Evolutionary conservation across 495 filamentous ascomycete species (phyloP).

Genomic region (Jackrogersella minutella): DNA sequence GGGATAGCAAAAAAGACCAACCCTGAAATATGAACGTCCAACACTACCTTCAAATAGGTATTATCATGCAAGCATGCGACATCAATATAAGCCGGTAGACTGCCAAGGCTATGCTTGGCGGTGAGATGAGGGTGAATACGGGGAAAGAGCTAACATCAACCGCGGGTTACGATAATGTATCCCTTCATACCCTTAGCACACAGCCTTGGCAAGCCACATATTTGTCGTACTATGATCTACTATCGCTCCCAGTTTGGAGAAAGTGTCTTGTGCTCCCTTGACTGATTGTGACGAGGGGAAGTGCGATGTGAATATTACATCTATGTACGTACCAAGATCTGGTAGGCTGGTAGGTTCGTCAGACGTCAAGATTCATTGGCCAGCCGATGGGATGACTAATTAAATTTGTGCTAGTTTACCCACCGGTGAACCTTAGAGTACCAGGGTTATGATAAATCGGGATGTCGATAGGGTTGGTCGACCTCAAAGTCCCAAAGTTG

Average conservation of each 20-base stretch:
- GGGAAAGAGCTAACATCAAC: background rate
- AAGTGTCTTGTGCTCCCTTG: background rate
- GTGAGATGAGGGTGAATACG: background rate
- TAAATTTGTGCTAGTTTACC: background rate
- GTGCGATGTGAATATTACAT: background rate
- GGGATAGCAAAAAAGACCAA: no score
- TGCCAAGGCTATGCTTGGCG: constrained; percentile 5
- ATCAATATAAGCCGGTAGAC: background rate
- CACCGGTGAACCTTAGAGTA: background rate
- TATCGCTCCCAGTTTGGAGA: no score
- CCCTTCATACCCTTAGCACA: background rate
- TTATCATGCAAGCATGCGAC: background rate
- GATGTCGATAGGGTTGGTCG: background rate
- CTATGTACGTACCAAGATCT: constrained; percentile 2
- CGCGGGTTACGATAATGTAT: background rate
- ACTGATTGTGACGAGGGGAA: background rate
- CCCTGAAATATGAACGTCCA: no score
- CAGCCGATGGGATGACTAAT: background rate
- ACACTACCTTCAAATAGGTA: no score
- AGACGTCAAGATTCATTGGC: no score
- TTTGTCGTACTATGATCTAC: background rate
- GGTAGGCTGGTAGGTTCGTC: no score
- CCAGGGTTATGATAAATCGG: background rate
- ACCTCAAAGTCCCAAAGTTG: background rate
- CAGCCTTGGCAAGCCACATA: background rate